Evolutionary conservation across 2,329 filamentous ascomycete species (phyloP).

Genomic region (Whalleya microplaca): DNA sequence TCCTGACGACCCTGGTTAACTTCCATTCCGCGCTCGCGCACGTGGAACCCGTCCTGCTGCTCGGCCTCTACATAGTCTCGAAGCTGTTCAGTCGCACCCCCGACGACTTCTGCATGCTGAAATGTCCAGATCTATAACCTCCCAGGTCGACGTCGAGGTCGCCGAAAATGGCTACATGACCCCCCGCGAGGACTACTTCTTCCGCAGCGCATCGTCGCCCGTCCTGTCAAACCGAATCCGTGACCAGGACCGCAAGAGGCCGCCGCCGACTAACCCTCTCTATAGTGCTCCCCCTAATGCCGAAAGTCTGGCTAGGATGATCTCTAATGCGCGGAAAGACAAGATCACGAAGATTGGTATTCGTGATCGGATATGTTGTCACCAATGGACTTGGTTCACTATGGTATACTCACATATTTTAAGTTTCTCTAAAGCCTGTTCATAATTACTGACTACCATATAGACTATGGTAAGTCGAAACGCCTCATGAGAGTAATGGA

Average conservation of each 20-base stretch:
- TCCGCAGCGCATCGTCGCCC: conserved; percentile 15
- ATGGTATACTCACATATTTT: conserved; percentile 41
- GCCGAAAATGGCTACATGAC: conserved; percentile 35
- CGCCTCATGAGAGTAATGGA: neutral
- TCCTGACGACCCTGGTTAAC: conserved; percentile 57
- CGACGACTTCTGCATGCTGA: conserved; percentile 48
- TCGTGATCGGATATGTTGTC: conserved; percentile 55
- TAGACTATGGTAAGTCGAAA: conserved; percentile 39
- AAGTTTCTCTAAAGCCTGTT: neutral
- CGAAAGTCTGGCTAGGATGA: conserved; percentile 40
- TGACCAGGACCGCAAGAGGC: conserved; percentile 23
- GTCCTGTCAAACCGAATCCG: conserved; percentile 11
- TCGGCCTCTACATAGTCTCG: conserved; percentile 52
- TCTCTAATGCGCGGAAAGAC: conserved; percentile 37
- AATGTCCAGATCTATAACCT: conserved; percentile 31
- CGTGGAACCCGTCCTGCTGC: conserved; percentile 51
- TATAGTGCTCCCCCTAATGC: conserved; percentile 17
- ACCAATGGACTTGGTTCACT: conserved; percentile 79
- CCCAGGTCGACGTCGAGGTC: conserved; percentile 21
- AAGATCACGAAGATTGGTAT: conserved; percentile 45
- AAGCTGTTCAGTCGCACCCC: conserved; percentile 52
- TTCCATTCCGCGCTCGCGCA: conserved; percentile 55
- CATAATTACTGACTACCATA: conserved; percentile 14
- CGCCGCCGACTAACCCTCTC: conserved; percentile 12
- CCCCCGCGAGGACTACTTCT: conserved; percentile 31